Evolutionary conservation across 208 protist genomes (phyloP).

Genomic region (Blastocrithidia nonstop): DNA sequence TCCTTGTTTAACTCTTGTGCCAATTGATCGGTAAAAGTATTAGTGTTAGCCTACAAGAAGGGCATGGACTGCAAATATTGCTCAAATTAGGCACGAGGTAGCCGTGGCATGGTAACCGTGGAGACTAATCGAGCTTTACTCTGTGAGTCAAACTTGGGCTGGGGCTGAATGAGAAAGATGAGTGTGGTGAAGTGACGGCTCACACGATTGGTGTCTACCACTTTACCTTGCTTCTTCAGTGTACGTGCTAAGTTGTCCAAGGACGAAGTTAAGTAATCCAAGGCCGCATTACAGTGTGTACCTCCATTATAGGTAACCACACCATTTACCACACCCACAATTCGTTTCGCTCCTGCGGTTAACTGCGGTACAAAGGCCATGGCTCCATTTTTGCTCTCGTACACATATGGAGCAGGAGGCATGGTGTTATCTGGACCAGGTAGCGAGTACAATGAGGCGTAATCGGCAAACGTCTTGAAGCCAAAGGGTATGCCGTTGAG

Average conservation of each 20-base stretch:
- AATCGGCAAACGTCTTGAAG: slow-evolving; percentile 94
- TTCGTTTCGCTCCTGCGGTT: slow-evolving; percentile 74
- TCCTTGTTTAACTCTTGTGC: slow-evolving; percentile 70
- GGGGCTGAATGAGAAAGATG: slow-evolving; percentile 96
- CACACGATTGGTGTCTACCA: slow-evolving; percentile 90
- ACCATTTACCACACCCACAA: slow-evolving; percentile 98
- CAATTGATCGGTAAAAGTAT: slow-evolving; percentile 44
- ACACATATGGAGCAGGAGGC: slow-evolving; percentile 62
- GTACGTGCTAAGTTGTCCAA: slow-evolving; percentile 34
- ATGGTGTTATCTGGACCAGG: slow-evolving; percentile 15
- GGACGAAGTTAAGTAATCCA: slow-evolving; percentile 65
- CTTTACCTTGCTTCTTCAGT: slow-evolving; percentile 74
- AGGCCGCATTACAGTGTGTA: slow-evolving; percentile 95
- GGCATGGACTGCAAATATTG: slow-evolving; percentile 68
- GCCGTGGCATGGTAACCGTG: slow-evolving; percentile 49
- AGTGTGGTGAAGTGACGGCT: slow-evolving; percentile 95
- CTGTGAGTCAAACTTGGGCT: slow-evolving; percentile 99
- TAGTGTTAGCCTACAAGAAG: slow-evolving; percentile 66
- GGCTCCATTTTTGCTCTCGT: slow-evolving; percentile 43
- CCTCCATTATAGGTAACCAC: slow-evolving; percentile 98
- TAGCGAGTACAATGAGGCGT: slow-evolving; percentile 78
- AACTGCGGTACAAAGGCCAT: slow-evolving; percentile 84
- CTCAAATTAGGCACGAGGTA: slow-evolving; percentile 81
- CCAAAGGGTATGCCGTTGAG: slow-evolving; percentile 92
- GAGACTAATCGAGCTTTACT: slow-evolving; percentile 98